These are phyloP conservation scores for Barnettozyma salicaria DNA, from an alignment of 805 yeast species.

Conservation along the genomic window DNA sequence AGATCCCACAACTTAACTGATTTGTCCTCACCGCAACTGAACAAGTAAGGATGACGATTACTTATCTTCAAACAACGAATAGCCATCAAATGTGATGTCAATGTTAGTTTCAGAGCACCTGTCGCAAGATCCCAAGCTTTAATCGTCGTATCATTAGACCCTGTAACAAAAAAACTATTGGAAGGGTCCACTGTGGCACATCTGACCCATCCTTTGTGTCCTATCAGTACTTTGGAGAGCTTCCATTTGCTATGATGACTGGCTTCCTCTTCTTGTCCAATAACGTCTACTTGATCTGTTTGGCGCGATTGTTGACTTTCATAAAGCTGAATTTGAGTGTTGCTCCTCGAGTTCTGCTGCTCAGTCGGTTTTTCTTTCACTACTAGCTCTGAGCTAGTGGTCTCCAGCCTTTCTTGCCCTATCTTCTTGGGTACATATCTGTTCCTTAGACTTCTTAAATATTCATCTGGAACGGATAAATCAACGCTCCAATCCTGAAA, in stretches of 20 bases:
- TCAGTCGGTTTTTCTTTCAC: too few relatives aligned
- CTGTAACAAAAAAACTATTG: constrained; percentile 88
- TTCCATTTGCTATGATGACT: constrained; percentile 53
- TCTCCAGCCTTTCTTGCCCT: background rate
- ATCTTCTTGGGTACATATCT: background rate
- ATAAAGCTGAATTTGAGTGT: too few relatives aligned
- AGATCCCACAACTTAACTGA: constrained; percentile 94
- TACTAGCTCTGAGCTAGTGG: too few relatives aligned
- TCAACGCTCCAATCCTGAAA: background rate
- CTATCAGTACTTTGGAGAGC: constrained; percentile 66
- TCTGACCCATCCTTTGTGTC: constrained; percentile 92
- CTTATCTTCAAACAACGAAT: constrained; percentile 75
- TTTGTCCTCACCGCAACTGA: constrained; percentile 90
- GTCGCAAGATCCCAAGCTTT: constrained; percentile 87
- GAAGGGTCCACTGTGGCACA: constrained; percentile 79
- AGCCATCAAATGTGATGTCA: constrained; percentile 89
- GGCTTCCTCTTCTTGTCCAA: too few relatives aligned
- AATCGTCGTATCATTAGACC: constrained; percentile 82
- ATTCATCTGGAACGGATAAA: background rate
- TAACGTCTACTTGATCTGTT: too few relatives aligned
- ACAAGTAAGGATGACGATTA: constrained; percentile 75
- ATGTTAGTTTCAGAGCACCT: constrained; percentile 61
- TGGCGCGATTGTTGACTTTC: too few relatives aligned
- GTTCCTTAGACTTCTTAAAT: background rate
- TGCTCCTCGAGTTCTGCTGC: too few relatives aligned